phyloP scores from a whole-genome alignment of 1,139 yeast species.

The Casaregolazyma lundiana region DNA sequence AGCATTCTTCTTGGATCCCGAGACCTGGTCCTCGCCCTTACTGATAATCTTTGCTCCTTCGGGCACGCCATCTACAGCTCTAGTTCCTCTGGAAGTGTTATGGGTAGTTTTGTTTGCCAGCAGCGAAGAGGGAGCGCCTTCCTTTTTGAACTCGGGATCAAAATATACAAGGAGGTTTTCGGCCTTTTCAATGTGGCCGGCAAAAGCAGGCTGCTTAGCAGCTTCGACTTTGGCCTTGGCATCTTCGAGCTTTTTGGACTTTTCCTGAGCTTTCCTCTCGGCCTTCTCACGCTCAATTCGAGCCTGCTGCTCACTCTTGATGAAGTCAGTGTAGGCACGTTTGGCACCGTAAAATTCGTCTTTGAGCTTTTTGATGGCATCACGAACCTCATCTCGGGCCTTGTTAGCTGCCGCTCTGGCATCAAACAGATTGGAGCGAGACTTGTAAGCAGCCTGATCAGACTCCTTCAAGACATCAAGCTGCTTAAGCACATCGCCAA shows the following conservation, averaged over 20 bases:
- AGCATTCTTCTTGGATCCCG: conserved; percentile 47
- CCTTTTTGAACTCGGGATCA: conserved; percentile 64
- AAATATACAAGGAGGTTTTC: conserved; percentile 67
- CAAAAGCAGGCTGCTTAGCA: conserved; percentile 76
- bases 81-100: conserved; percentile 31
- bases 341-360: conserved; percentile 32
- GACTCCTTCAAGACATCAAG: conserved; percentile 55
- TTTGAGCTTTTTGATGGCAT: conserved; percentile 53
- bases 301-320: conserved; percentile 58
- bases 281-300: conserved; percentile 52
- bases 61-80: conserved; percentile 53
- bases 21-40: conserved; percentile 51
- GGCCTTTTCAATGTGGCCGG: conserved; percentile 66
- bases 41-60: conserved; percentile 62
- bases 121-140: conserved; percentile 15
- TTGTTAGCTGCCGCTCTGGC: conserved; percentile 67
- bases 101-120: conserved; percentile 22
- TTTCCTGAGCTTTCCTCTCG: conserved; percentile 41
- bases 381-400: conserved; percentile 63
- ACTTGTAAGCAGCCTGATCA: conserved; percentile 62
- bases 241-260: conserved; percentile 38
- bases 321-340: conserved; percentile 35
- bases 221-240: conserved; percentile 64
- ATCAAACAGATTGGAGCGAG: conserved; percentile 58
- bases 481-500: conserved; percentile 53